Conservation (phyloP, 2,329 filamentous ascomycete species). For the Fusarium musae region DNA sequence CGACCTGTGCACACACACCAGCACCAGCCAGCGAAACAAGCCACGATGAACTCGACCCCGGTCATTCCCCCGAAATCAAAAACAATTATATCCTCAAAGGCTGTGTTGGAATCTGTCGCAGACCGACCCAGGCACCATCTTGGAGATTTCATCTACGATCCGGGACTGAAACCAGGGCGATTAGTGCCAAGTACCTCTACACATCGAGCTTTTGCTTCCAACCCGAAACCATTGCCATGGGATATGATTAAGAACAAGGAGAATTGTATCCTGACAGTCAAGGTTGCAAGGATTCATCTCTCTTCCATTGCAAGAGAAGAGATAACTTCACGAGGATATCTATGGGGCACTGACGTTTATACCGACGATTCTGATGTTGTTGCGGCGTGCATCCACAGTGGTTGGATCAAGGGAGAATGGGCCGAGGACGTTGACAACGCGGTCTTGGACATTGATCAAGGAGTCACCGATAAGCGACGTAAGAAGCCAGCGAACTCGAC, state of each 20-base stretch:
- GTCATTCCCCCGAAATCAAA: conserved; percentile 68
- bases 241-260: conserved; percentile 78
- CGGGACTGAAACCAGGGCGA: conserved; percentile 67
- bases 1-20: conserved; percentile 46
- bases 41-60: conserved; percentile 35
- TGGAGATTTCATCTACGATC: conserved; percentile 84
- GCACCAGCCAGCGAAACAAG: conserved; percentile 41
- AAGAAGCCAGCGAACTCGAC: conserved; percentile 48
- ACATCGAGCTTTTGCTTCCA: conserved; percentile 60
- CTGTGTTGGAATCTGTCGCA: conserved; percentile 77
- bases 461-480: conserved; percentile 47
- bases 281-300: conserved; percentile 84
- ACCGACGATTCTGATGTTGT: conserved; percentile 96
- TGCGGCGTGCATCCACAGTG: conserved; percentile 90
- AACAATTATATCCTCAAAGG: conserved; percentile 73
- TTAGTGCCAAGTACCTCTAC: conserved; percentile 55
- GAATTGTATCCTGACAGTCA: conserved; percentile 91
- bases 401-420: conserved; percentile 93
- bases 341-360: conserved; percentile 96
- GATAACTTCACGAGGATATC: conserved; percentile 79
- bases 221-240: conserved; percentile 78
- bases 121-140: conserved; percentile 81
- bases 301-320: conserved; percentile 77
- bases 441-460: conserved; percentile 68
- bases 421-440: conserved; percentile 77